These are phyloP conservation scores for Gossypium lobatum DNA, from an alignment of 441 rosid genomes.

Conservation along the genomic window DNA sequence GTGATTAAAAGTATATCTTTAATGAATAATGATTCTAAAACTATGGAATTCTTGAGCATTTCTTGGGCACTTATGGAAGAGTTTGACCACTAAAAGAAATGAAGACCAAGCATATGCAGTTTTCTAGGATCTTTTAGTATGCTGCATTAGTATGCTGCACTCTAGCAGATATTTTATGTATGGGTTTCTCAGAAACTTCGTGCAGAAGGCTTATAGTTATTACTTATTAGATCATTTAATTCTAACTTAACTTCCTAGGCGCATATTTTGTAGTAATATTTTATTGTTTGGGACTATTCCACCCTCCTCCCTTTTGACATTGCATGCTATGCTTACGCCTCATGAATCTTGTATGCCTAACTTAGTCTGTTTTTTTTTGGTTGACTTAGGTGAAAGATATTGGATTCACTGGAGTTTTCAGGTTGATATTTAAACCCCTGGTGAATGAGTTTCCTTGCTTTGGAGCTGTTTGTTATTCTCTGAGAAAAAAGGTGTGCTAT, in stretches of 20 bases:
- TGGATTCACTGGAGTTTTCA: conserved; percentile 96
- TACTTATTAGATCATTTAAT: not conserved
- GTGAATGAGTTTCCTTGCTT: conserved; percentile 94
- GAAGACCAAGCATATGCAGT: not conserved
- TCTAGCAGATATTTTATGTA: not conserved
- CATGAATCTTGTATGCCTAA: not conserved
- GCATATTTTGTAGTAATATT: not conserved
- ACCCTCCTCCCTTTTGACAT: not conserved
- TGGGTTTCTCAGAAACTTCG: not conserved
- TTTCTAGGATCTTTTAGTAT: not conserved
- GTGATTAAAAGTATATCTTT: not conserved
- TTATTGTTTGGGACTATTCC: not conserved
- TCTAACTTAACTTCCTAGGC: not conserved
- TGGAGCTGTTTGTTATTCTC: conserved; percentile 87
- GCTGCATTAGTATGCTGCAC: not conserved
- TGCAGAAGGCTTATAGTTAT: not conserved
- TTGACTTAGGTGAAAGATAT: conserved; percentile 72
- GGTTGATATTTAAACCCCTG: conserved; percentile 90
- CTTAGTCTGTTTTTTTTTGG: not conserved
- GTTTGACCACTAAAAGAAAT: not conserved
- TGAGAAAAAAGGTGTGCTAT: conserved; percentile 65
- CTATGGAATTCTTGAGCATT: not conserved
- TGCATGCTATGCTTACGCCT: not conserved
- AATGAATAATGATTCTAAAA: not conserved
- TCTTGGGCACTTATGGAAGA: not conserved